Evolutionary conservation across 148 eudicot genomes (phyloP).

Genomic region (Nepenthes gracilis): DNA sequence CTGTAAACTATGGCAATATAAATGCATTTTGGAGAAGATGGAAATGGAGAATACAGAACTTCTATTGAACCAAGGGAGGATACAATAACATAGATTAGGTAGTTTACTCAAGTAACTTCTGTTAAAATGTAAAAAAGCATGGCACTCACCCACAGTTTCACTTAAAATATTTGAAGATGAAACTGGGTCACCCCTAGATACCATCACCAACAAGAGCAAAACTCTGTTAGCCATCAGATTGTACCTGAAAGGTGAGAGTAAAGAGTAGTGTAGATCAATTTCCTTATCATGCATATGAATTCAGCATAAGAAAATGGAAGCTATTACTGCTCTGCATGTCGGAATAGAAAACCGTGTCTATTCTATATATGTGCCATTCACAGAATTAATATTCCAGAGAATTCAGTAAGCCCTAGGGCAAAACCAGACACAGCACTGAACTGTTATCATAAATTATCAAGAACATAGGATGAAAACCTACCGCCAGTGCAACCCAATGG

Average conservation of each 20-base stretch:
- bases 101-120: neutral
- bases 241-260: slow-evolving; percentile 40
- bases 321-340: neutral
- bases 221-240: slow-evolving; percentile 98
- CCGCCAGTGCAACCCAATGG: slow-evolving; percentile 92
- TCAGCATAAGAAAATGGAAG: neutral
- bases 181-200: slow-evolving; percentile 59
- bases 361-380: neutral
- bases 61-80: neutral
- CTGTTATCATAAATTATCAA: too few species aligned
- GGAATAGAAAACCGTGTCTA: too few species aligned
- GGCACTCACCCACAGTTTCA: slow-evolving; percentile 79
- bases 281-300: neutral
- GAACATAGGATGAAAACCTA: slow-evolving; percentile 12
- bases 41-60: neutral
- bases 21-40: too few species aligned
- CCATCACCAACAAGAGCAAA: slow-evolving; percentile 85
- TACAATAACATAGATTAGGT: neutral
- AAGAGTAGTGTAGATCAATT: neutral
- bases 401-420: too few species aligned
- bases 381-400: too few species aligned
- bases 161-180: slow-evolving; percentile 48
- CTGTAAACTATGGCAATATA: too few species aligned
- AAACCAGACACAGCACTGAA: too few species aligned
- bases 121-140: slow-evolving; percentile 1